Base-by-base conservation (phyloP, 306 rosid genomes). In the Vachellia pachyceras region DNA sequence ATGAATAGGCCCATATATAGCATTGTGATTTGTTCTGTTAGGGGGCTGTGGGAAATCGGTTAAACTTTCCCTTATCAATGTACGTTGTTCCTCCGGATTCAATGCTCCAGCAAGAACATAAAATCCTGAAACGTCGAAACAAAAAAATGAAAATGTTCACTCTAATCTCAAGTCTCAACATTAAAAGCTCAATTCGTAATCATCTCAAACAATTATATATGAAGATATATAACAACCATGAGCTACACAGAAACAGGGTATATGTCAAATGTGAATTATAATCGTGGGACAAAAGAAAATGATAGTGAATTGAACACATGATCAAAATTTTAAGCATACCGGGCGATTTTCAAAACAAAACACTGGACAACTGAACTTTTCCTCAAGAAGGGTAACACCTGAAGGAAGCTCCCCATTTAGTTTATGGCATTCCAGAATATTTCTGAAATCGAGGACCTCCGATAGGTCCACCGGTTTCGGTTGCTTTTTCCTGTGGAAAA, bases 11-110 rank as follows among this genome's bases (percentile, higher is more conserved):
- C 99, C 96, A 72, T 91, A 95, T 42, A 95, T 86, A 1, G 96
- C 97, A 84, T 95, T 91, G 78, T 93, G 98, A 87, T 93, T 95
- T 50, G 99, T 93, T 88, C 99, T 89, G 54, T 93, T 95, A 39
- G 97, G 98, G 76, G 99, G 98, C 82, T 89, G 96, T 0, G 98
- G 99, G 55, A 93, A 93, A 76, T 89, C 88, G 63, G 42, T 85
- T 76, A 95, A 83, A 79, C 96, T 91, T 87, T 91, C 94, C 92
- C 80, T 88, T 36, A 91, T 89, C 94, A 92, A 91, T 72, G 72
- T 77, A 55, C 90, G 91, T 81, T 95, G 98, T 73, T 90, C 91
- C 83, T 91, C 88, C n/a, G 86, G 2, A 65, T 76, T 84, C 71
- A 91, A 83, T 15, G 93, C 96, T 29, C 89, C 90, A 44, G 98